phyloP scores from a whole-genome alignment of 2,329 filamentous ascomycete genomes.

The Albifimbria verrucaria region DNA sequence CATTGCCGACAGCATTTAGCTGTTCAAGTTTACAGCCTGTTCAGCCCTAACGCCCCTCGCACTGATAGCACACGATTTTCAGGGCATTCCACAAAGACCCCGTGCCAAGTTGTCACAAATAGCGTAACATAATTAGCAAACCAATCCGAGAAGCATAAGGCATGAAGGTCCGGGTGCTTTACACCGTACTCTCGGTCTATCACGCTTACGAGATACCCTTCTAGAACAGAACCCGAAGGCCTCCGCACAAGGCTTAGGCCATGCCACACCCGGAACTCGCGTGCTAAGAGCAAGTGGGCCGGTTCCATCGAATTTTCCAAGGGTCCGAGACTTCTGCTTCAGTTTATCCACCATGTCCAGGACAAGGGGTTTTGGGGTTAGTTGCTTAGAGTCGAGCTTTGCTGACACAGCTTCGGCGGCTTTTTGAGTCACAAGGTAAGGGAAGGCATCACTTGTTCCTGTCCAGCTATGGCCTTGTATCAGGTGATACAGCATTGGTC shows the following conservation, averaged over 20 bases:
- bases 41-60: too few relatives aligned
- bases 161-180: not conserved
- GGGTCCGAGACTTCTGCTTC: not conserved
- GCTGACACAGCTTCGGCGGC: not conserved
- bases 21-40: too few relatives aligned
- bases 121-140: too few relatives aligned
- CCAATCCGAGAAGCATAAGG: too few relatives aligned
- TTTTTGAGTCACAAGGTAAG: not conserved
- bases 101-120: too few relatives aligned
- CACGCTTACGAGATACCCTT: not conserved
- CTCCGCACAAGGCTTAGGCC: not conserved
- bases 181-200: not conserved
- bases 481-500: not conserved
- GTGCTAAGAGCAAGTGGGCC: too few relatives aligned
- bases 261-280: not conserved
- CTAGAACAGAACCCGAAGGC: not conserved
- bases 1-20: too few relatives aligned
- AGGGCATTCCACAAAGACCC: too few relatives aligned
- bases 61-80: too few relatives aligned
- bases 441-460: not conserved
- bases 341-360: not conserved
- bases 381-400: not conserved
- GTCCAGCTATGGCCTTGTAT: not conserved
- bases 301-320: not conserved
- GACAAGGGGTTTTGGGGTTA: not conserved